These are phyloP conservation scores for Trypanosomatidae sp. DNA, from an alignment of 208 protist genomes.

Conservation along the genomic window DNA sequence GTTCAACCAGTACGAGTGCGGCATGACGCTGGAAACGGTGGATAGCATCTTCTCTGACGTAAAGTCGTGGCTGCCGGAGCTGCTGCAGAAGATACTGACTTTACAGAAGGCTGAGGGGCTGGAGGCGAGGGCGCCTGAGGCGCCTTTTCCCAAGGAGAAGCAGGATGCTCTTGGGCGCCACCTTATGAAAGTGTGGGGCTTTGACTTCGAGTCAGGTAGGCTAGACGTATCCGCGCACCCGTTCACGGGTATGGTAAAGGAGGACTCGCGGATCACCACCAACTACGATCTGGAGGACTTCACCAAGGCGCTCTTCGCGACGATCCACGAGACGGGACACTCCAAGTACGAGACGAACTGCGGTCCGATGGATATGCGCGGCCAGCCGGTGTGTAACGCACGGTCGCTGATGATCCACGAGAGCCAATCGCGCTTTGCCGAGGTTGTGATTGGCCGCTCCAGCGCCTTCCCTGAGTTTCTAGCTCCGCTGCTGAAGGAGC, in stretches of 20 bases:
- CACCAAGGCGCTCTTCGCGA: conserved; percentile 47
- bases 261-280: conserved; percentile 88
- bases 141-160: conserved; percentile 48
- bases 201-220: conserved; percentile 80
- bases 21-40: conserved; percentile 50
- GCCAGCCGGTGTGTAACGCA: conserved; percentile 59
- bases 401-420: conserved; percentile 83
- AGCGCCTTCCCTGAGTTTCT: conserved; percentile 60
- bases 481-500: conserved; percentile 38
- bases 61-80: conserved; percentile 71
- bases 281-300: conserved; percentile 63
- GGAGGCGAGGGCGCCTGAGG: conserved; percentile 23
- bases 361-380: conserved; percentile 52
- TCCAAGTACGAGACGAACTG: conserved; percentile 86
- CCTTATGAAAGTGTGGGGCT: conserved; percentile 69
- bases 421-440: conserved; percentile 87
- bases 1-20: conserved; percentile 79
- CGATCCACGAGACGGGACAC: conserved; percentile 90
- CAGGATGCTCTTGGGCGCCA: conserved; percentile 58
- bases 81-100: conserved; percentile 60
- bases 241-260: conserved; percentile 76
- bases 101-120: conserved; percentile 35
- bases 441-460: conserved; percentile 62
- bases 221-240: conserved; percentile 87
- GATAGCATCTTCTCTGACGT: conserved; percentile 72